Base-by-base conservation (phyloP, 768 basidiomycete species). In the Rhodosporidiobolus sp. region DNA sequence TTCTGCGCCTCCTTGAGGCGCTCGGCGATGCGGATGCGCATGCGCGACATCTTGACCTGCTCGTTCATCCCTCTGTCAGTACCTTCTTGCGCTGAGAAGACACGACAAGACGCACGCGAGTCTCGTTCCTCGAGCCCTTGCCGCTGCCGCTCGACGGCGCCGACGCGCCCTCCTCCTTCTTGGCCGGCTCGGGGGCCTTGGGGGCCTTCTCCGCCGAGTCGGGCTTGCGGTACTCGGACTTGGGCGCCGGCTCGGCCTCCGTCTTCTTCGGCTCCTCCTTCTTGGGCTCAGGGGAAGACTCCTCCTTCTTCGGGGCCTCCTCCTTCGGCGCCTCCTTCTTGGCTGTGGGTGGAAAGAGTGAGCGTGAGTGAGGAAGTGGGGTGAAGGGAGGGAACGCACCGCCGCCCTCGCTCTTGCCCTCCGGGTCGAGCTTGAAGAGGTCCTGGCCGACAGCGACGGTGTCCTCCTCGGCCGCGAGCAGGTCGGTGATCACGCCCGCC, bases 1-100 rank as follows among this genome's bases (percentile, higher is more conserved):
- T 97, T 96, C 82, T 99, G 95, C 32, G 94, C 95, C 81, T 96
- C 90, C 84, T 99, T 99, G 81, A 99, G 87, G 63, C 95, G 93
- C 83, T 94, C 92, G 58, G 94, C 90, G 79, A 99, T 99, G 73
- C 94, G 92, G 74, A 91, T 85, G 58, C 95, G 91, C 96, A 99
- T 99, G 63, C 94, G 89, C 82, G 87, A 94, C 94, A 99, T 97
- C 85, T 97, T 98, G 79, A 98, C 89, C 91, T 92, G 78, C 38
- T 55, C 26, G 66, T 6, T 4, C 5, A 4, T 1, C 17, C 5
- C 26, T 20, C 1, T 11, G 54, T 14, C 57, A 43, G 46, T 38
- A 38, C 28, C 7, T 20, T n/a, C 28, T 17, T 28, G 19, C 2
- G 24, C 48, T 14, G 34, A 50, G 38, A 19, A 34, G n/a, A 10